These are phyloP conservation scores for Wickerhamomyces bisporus DNA, from an alignment of 805 yeast genomes.

Conservation along the genomic window DNA sequence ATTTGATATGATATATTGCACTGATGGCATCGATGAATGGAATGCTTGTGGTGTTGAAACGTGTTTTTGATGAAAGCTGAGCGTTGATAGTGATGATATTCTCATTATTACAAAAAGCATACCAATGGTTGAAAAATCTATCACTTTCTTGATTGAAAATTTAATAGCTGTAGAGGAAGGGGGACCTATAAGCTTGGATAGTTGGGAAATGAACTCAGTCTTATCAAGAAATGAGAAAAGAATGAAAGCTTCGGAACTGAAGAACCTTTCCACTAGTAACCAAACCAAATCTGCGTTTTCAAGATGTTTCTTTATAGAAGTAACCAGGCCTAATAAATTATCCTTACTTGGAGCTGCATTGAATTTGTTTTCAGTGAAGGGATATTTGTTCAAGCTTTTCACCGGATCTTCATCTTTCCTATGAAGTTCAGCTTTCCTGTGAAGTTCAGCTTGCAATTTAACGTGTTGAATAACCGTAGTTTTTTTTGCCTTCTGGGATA, in stretches of 20 bases:
- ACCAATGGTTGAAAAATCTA: background rate
- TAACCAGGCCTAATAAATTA: too few relatives aligned
- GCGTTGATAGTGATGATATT: background rate
- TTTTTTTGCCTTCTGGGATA: too few relatives aligned
- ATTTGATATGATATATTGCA: too few relatives aligned
- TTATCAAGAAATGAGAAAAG: conserved; percentile 1
- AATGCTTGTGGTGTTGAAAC: background rate
- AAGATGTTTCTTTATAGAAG: conserved; percentile 6
- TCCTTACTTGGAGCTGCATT: too few relatives aligned
- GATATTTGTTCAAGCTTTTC: too few relatives aligned
- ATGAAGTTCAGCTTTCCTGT: too few relatives aligned
- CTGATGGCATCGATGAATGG: too few relatives aligned
- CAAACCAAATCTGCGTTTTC: background rate
- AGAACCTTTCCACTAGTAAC: background rate
- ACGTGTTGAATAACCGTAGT: too few relatives aligned
- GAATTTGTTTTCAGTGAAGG: too few relatives aligned
- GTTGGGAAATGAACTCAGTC: background rate
- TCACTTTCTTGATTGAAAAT: background rate
- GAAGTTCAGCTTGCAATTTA: too few relatives aligned
- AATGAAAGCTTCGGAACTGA: background rate
- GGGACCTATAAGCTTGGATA: background rate
- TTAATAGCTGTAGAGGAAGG: background rate
- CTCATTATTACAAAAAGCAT: background rate
- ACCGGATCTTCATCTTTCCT: too few relatives aligned
- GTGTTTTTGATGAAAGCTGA: background rate